Evolutionary conservation across 441 rosid species (phyloP), one percentile per base, ranked within the genome.

Genomic region (Arabidopsis hybrid): DNA sequence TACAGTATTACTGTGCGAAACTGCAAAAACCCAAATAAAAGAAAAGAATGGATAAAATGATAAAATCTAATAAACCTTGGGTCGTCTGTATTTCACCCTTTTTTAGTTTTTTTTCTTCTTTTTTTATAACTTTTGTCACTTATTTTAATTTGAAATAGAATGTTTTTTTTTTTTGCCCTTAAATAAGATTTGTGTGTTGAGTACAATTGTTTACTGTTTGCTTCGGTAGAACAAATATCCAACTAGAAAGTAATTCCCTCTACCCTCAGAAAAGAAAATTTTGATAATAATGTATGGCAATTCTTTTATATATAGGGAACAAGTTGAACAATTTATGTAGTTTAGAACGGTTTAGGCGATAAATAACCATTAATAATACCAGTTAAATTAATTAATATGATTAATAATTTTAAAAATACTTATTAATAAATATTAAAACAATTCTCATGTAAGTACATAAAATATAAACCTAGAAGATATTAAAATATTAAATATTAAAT

Each of bases 11-110:
- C 50, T 58, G 68, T 65, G 56, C 62, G 39, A 76, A 55, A 53
- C 56, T 63, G 69, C 69, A 61, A 75, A 60, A 32, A 21, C 57
- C 61, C 61, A 38, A 17, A 69, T 43, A 17, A 2, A 26, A 21
- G 7, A 42, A 46, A 8, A 67, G 51, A 52, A 67, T 8, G 17
- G 57, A 68, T 42, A 34, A 69, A 38, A 45, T 60, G 73, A 26
- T 68, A 55, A 46, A 47, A 12, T 65, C 62, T 50, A 76, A 71
- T 65, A 38, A 76, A 50, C 7, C 13, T 70, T 71, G 67, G 76
- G 80, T 71, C 36, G 56, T 39, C 72, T 77, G 80, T 77, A 71
- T 58, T 58, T 65, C 67, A 64, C 58, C 57, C 72, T 63, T 60
- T 57, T 34, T 64, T 21, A 64, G 71, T 62, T 70, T 76, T 52